phyloP scores from a whole-genome alignment of 345 rosid species.

The Garcia nutans region DNA sequence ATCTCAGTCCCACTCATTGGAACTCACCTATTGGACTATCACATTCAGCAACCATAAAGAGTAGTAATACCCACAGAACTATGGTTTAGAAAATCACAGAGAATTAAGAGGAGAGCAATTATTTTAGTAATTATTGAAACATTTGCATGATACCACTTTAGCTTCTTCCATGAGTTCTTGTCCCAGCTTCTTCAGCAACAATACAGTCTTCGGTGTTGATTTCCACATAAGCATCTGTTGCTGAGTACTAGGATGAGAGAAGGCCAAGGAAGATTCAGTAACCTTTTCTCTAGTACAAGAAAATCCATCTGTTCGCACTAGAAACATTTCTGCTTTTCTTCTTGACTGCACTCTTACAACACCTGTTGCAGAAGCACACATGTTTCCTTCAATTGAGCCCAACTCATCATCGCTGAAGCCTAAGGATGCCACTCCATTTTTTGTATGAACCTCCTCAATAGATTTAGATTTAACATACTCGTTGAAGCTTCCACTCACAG shows the following conservation, averaged over 20 bases:
- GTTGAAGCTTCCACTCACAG: conserved; percentile 37
- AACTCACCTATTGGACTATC: neutral
- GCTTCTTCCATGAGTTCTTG: conserved; percentile 93
- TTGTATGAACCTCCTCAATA: conserved; percentile 31
- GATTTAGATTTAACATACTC: conserved; percentile 29
- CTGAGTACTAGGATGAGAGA: conserved; percentile 98
- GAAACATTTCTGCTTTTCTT: conserved; percentile 95
- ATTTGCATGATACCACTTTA: conserved; percentile 58
- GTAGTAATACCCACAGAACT: neutral
- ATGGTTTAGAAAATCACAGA: conserved; percentile 1
- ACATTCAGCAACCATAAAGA: neutral
- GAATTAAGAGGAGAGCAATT: neutral
- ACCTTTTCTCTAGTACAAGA: conserved; percentile 94
- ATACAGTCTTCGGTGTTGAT: conserved; percentile 81
- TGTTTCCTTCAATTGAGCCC: conserved; percentile 65
- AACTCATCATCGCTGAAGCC: conserved; percentile 55
- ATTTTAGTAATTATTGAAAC: conserved; percentile 4
- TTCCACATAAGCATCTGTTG: conserved; percentile 99
- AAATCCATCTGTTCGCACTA: conserved; percentile 95
- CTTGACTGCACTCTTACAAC: conserved; percentile 97
- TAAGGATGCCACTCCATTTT: conserved; percentile 34
- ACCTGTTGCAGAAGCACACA: conserved; percentile 98
- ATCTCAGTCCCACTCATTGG: neutral
- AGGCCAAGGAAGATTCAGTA: conserved; percentile 91
- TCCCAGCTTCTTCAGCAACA: conserved; percentile 88